Base-by-base conservation (phyloP, 2,329 filamentous ascomycete genomes). In the Coniochaeta sp. region DNA sequence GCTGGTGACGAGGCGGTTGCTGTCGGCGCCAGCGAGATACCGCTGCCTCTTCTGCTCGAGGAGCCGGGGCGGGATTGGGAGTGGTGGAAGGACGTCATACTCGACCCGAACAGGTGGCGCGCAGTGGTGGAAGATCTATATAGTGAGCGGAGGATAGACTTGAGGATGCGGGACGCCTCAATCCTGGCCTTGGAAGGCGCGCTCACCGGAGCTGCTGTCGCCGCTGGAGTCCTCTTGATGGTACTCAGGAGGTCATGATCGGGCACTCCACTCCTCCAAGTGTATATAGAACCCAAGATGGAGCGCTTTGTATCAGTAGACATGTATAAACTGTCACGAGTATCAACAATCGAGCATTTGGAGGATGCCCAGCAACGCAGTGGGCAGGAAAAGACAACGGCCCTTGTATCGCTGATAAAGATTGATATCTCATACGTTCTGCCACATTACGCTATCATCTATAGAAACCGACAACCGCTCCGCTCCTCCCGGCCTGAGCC, bases 81-180 rank as follows among this genome's bases (percentile, higher is more conserved):
- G 28, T 34, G 19, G 6, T 83, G 81, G 81, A 71, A 71, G 28
- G 75, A 80, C 57, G 64, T 74, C 17, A 62, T 82, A 9, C 62
- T 68, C 16, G 73, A 81, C 14, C 76, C 76, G 1, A 64, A 67
- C 3, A 70, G 73, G 62, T 85, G 83, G 78, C 79, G 75, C 66
- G 74, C 77, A 7, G 76, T 75, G 3, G 66, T 82, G 5, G 68
- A 75, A 44, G 87, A 91, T 63, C 72, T 91, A 17, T 84, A 81
- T 73, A 90, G 88, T 72, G 85, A 91, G 60, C 79, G 85, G 65
- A 75, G 74, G 62, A 76, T 91, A 67, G 77, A 81, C 56, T 68
- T 91, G 62, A 82, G 83, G 50, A 89, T 90, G 78, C 81, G 84
- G 58, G 89, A 93, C 67, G 75, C 89, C 34, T 90, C 89, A 2